These are phyloP conservation scores for Parsonsia alboflavescens DNA, from an alignment of 257 asterid species.

Conservation along the genomic window DNA sequence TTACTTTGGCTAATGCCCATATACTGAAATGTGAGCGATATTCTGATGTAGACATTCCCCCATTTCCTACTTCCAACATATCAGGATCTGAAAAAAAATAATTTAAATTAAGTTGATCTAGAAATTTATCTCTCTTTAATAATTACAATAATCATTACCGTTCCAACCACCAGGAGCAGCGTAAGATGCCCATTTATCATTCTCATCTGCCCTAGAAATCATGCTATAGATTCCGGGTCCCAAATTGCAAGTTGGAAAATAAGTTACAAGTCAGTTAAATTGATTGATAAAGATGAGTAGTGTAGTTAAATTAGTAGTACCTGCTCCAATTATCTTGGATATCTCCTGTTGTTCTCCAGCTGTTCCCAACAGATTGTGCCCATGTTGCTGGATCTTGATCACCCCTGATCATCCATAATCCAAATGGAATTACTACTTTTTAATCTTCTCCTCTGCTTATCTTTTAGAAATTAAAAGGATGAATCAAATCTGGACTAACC, in stretches of 20 bases:
- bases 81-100: conserved; percentile 56
- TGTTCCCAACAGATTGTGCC: conserved; percentile 73
- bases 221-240: conserved; percentile 33
- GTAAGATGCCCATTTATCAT: conserved; percentile 79
- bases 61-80: conserved; percentile 97
- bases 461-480: background rate
- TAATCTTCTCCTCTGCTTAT: too few relatives aligned
- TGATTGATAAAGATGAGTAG: background rate
- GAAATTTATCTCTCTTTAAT: too few relatives aligned
- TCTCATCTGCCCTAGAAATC: conserved; percentile 77
- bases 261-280: too few relatives aligned
- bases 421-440: background rate
- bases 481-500: conserved; percentile 40
- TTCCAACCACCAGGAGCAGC: conserved; percentile 98
- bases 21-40: conserved; percentile 93
- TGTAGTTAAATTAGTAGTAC: conserved; percentile 20
- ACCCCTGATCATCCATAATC: conserved; percentile 47
- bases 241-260: too few relatives aligned
- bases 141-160: conserved; percentile 32
- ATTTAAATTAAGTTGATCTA: too few relatives aligned
- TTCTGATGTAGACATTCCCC: conserved; percentile 72
- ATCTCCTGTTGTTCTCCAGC: conserved; percentile 98
- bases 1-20: conserved; percentile 87
- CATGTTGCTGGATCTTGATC: conserved; percentile 91
- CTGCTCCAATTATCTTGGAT: conserved; percentile 72